phyloP scores from a whole-genome alignment of 441 rosid species.

The Populus hybrid region DNA sequence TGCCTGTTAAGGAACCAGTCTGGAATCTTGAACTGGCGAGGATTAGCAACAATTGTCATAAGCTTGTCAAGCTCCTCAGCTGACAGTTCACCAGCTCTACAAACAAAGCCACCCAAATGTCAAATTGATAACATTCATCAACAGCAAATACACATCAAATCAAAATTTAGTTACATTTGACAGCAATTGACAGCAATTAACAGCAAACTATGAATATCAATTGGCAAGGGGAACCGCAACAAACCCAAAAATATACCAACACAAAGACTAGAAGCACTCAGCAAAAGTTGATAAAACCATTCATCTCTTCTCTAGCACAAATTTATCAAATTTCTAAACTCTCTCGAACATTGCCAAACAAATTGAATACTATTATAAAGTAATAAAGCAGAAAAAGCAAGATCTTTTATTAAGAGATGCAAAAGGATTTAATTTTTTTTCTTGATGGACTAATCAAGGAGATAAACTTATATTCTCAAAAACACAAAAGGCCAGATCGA shows the following conservation, averaged over 20 bases:
- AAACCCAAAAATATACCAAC: neutral
- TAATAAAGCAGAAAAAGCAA: neutral
- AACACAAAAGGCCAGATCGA: neutral
- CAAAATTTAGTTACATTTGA: neutral
- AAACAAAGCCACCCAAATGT: neutral
- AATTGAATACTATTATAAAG: neutral
- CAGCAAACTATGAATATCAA: neutral
- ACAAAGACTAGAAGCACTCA: neutral
- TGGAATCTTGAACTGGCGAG: too few relatives aligned
- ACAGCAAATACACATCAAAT: neutral
- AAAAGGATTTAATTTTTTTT: neutral
- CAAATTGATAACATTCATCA: neutral
- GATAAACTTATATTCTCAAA: too few relatives aligned
- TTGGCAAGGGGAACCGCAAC: neutral
- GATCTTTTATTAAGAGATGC: neutral
- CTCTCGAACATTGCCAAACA: neutral
- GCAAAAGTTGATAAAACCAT: neutral
- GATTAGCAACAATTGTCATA: too few relatives aligned
- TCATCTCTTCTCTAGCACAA: neutral
- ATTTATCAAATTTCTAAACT: neutral
- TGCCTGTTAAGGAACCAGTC: conserved; percentile 90
- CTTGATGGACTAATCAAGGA: too few relatives aligned
- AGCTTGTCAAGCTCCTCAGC: conserved; percentile 90
- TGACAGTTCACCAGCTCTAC: conserved; percentile 83
- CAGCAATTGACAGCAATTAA: neutral